phyloP scores from a whole-genome alignment of 495 filamentous ascomycete species.

The Penicillium simplicissimum region DNA sequence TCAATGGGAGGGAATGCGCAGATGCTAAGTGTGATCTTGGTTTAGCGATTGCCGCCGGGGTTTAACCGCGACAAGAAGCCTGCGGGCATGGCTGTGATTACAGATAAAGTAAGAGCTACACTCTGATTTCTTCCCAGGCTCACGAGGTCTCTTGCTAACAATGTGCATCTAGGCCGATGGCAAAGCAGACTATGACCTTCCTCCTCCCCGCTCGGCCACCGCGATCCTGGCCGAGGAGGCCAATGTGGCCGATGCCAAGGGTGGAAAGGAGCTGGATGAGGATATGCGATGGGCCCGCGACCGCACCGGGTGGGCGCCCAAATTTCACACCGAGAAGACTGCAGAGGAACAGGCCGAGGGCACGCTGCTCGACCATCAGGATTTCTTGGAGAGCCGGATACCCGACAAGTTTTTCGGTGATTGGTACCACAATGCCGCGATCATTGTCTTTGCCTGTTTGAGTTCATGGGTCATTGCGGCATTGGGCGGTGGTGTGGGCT shows the following conservation, averaged over 20 bases:
- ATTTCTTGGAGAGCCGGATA: constrained; percentile 78
- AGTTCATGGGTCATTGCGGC: constrained; percentile 86
- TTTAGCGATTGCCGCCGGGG: constrained; percentile 58
- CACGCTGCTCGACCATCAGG: constrained; percentile 81
- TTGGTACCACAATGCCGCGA: constrained; percentile 94
- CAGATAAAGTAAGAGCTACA: constrained; percentile 60
- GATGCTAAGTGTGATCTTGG: constrained; percentile 17
- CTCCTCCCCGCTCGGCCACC: constrained; percentile 68
- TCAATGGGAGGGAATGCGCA: neutral
- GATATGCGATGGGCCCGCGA: constrained; percentile 67
- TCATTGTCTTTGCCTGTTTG: constrained; percentile 92
- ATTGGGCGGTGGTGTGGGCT: constrained; percentile 86
- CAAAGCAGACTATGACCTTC: constrained; percentile 74
- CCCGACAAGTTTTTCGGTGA: constrained; percentile 94
- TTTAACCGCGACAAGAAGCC: constrained; percentile 66
- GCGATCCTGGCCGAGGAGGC: constrained; percentile 50
- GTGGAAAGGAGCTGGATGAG: constrained; percentile 48
- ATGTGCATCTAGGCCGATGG: constrained; percentile 57
- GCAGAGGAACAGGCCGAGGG: constrained; percentile 55
- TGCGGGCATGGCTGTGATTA: constrained; percentile 66
- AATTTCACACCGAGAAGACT: constrained; percentile 63
- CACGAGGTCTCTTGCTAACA: neutral
- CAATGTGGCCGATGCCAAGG: constrained; percentile 46
- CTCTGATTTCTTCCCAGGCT: neutral
- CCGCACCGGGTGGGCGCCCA: constrained; percentile 84